Evolutionary conservation across 306 rosid species (phyloP), one percentile per base, ranked within the genome.

Genomic region (Quercus engelmannii): DNA sequence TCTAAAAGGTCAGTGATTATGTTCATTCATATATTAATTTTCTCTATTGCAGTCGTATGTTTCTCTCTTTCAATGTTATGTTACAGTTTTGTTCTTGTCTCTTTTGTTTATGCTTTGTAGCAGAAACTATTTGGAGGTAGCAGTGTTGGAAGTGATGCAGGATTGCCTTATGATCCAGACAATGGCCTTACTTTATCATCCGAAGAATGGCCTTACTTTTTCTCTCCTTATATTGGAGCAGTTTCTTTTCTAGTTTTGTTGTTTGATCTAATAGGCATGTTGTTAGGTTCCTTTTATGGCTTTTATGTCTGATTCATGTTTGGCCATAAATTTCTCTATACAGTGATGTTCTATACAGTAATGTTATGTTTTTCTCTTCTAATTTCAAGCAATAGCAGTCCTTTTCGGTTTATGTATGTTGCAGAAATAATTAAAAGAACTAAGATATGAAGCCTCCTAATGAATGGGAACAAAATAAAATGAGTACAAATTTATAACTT

Each of bases 101-200:
- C 54, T 49, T 49, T 49, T 49, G 54, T 49, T 49, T 49, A 49
- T 49, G 54, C 15, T 49, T 49, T 49, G 54, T 49, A 49, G 17
- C 54, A 49, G 54, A 49, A 49, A 11, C 17, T 55, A 19, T 52
- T 35, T 26, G 65, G 56, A 46, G 68, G 33, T 18, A 31, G 23
- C 15, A 54, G 0, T 74, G 61, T 51, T 21, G 75, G 71, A 23
- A n/a, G 31, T 63, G 65, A 61, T 71, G 73, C 26, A 19, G 68
- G 28, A 1, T 17, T 33, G 57, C 69, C 79, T 21, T 65, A 15
- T 61, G 83, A 74, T 64, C 15, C 59, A 64, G 65, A 41, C 30
- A 31, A 17, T 80, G 79, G 83, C 58, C 28, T 15, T 33, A 46
- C 69, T 74, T 21, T 65, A 15, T 59, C 78, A 74, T 80, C n/a